phyloP scores from a whole-genome alignment of 306 rosid genomes.

The Medicago truncatula region MtrunA17r5.0-ANR NC_053046.1:35770501-35771000 shows the following conservation, averaged over 20 bases:
- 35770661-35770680: conserved; percentile 68
- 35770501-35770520: background rate
- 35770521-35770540: background rate
- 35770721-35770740: conserved; percentile 71
- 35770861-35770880: background rate
- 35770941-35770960: conserved; percentile 70
- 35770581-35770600: conserved; percentile 5
- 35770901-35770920: conserved; percentile 44
- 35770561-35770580: background rate
- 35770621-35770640: conserved; percentile 81
- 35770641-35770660: conserved; percentile 75
- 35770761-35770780: conserved; percentile 54
- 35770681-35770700: conserved; percentile 69
- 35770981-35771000: conserved; percentile 5
- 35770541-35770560: conserved; percentile 1
- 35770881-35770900: conserved; percentile 5
- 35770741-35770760: conserved; percentile 87
- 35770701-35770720: conserved; percentile 83
- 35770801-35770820: background rate
- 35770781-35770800: conserved; percentile 52
- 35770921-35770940: conserved; percentile 55
- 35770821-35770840: background rate
- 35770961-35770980: conserved; percentile 51
- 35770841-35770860: background rate
- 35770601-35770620: conserved; percentile 63